Percentiles rank a stretch among this genome's conserved stretches.
Evolutionary conservation across 148 eudicot genomes (phyloP).

Genomic region (Amaranthus palmeri): DNA sequence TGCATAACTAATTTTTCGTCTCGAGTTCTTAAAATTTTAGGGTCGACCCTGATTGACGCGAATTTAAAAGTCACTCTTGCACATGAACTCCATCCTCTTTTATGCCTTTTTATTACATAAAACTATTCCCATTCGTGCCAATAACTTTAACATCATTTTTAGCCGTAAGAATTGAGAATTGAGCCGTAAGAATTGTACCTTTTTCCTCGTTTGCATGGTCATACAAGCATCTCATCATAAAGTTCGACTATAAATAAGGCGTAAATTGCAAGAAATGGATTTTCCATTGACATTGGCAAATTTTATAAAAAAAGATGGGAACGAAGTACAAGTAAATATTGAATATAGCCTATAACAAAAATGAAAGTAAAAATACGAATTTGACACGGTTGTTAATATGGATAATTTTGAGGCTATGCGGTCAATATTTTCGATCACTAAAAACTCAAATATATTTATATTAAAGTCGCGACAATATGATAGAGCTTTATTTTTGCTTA

Average conservation of each 20-base stretch:
- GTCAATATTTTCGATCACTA: too few relatives aligned
- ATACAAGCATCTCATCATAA: neutral
- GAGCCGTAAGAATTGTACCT: neutral
- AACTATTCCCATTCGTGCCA: conserved; percentile 20
- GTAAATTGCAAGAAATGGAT: conserved; percentile 1
- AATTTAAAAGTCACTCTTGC: neutral
- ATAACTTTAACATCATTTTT: conserved; percentile 6
- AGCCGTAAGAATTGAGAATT: conserved; percentile 10
- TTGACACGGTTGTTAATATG: too few relatives aligned
- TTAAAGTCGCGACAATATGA: too few relatives aligned
- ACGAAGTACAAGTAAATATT: conserved; percentile 12
- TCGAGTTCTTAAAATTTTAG: too few relatives aligned
- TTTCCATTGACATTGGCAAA: conserved; percentile 15
- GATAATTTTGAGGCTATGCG: too few relatives aligned
- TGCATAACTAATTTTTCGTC: too few relatives aligned
- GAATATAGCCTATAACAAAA: too few relatives aligned
- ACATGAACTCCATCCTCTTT: conserved; percentile 25
- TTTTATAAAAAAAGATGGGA: neutral
- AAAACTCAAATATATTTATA: too few relatives aligned
- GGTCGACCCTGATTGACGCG: too few relatives aligned
- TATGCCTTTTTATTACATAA: neutral
- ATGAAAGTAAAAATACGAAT: too few relatives aligned
- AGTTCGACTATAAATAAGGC: neutral
- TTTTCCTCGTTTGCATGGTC: conserved; percentile 14
- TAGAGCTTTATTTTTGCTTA: too few relatives aligned